Base-by-base conservation (phyloP, 2,329 filamentous ascomycete genomes). In the Colletotrichum viniferum region DNA sequence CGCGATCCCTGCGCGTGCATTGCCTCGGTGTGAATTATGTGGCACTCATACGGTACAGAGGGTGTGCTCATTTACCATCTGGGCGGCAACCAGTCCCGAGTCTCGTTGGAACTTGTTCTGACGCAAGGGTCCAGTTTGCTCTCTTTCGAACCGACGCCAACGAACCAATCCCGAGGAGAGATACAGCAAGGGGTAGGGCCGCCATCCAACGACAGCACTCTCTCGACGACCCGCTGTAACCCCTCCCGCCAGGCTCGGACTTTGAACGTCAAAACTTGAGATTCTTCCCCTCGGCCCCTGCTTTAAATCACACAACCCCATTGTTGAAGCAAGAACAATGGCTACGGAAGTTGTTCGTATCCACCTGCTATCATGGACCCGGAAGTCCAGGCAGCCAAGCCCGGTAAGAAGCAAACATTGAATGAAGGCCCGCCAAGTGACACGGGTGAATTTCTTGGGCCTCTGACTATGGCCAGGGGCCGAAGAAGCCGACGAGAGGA, bases 291-390 rank as follows among this genome's bases (percentile, higher is more conserved):
- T 52, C 10, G n/a, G 43, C 43, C 43, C 43, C 43, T 52, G 43
- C 1, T 4, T n/a, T 21, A 21, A 21, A 52, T 52, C 43, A 24
- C 43, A 52, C 43, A 52, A 52, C 10, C 43, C 43, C n/a, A 52
- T 52, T 21, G 43, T 52, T 0, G 43, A 52, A 52, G n/a, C n/a
- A 52, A 48, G 43, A 52, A 52, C 43, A 52, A 52, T 52, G n/a
- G 0, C n/a, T 52, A 0, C 10, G 2, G n/a, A 21, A 52, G 1
- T 0, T 24, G 12, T 0, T 52, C n/a, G 43, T 52, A 21, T 21
- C n/a, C 43, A 24, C 43, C 43, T 52, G 43, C 43, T 52, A 52
- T 52, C 43, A 52, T 13, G n/a, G 43, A 7, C n/a, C 43, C n/a
- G 43, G 43, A 52, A 52, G 43, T 52, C 0, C 43, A 52, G 43